A percentile compares a stretch with the other conserved stretches of the same genome.
Conservation (phyloP, 441 rosid species). For the Erysimum cheiri region DNA sequence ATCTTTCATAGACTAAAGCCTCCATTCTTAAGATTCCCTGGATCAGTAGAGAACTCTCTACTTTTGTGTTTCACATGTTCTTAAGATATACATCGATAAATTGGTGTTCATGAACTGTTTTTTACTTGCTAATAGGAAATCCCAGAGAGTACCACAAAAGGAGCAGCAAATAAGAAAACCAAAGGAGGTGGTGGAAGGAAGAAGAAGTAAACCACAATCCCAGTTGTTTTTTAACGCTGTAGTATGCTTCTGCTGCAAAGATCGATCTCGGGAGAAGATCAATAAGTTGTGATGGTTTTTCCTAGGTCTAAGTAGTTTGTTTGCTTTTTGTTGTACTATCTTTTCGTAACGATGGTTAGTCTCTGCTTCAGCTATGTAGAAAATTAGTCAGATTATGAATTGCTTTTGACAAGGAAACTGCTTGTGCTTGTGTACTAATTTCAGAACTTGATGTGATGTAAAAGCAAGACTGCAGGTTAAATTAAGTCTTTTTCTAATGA, state of each 20-base stretch:
- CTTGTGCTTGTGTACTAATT: slow-evolving; percentile 22
- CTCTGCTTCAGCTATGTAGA: slow-evolving; percentile 28
- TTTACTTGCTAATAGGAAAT: slow-evolving; percentile 52
- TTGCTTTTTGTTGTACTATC: slow-evolving; percentile 4
- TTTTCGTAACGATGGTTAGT: not conserved
- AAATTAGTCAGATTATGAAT: slow-evolving; percentile 18
- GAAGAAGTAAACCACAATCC: slow-evolving; percentile 54
- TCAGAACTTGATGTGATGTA: slow-evolving; percentile 22
- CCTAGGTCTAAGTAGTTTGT: slow-evolving; percentile 28
- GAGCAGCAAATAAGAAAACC: slow-evolving; percentile 57
- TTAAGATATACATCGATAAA: not conserved
- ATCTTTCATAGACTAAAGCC: slow-evolving; percentile 14
- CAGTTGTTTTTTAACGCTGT: not conserved
- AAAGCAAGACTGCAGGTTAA: slow-evolving; percentile 9
- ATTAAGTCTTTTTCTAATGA: slow-evolving; percentile 14
- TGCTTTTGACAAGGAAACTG: slow-evolving; percentile 16
- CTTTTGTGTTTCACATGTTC: slow-evolving; percentile 22
- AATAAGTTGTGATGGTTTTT: slow-evolving; percentile 20
- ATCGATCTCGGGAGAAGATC: slow-evolving; percentile 20
- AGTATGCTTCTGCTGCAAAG: slow-evolving; percentile 17
- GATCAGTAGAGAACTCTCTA: slow-evolving; percentile 7
- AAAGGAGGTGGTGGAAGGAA: slow-evolving; percentile 71
- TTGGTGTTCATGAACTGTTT: slow-evolving; percentile 13
- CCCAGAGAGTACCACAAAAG: slow-evolving; percentile 51
- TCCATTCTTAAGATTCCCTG: not conserved